A percentile compares a stretch with the other conserved stretches of the same genome.
Conservation (phyloP, 805 yeast species). For the Wickerhamiella qilinensis region DNA sequence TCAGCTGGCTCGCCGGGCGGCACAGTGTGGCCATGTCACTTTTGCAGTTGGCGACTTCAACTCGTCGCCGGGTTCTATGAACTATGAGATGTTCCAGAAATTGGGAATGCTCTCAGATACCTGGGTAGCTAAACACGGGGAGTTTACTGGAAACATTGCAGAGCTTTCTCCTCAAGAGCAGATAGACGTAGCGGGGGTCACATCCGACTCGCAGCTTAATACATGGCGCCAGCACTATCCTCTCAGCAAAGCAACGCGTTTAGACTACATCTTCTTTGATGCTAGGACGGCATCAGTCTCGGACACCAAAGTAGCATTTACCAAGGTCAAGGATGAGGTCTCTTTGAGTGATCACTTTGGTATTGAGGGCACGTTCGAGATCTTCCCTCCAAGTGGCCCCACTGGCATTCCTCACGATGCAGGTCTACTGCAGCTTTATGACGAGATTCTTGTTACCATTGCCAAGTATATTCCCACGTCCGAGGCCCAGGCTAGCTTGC, state of each 20-base stretch:
- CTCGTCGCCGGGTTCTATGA: conserved; percentile 73
- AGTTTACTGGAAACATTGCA: conserved; percentile 26
- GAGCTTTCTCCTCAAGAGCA: conserved; percentile 42
- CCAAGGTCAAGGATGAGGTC: conserved; percentile 46
- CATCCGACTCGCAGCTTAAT: conserved; percentile 77
- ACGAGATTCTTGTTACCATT: conserved; percentile 34
- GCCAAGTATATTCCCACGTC: conserved; percentile 35
- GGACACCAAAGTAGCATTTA: conserved; percentile 57
- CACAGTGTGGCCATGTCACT: conserved; percentile 65
- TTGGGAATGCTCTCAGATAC: conserved; percentile 63
- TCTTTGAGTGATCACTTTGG: conserved; percentile 93
- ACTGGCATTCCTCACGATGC: background rate
- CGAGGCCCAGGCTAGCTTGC: conserved; percentile 44
- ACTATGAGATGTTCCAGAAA: conserved; percentile 52
- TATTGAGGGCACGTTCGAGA: conserved; percentile 17
- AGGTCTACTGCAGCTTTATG: conserved; percentile 21
- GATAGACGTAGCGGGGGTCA: conserved; percentile 57
- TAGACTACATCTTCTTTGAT: conserved; percentile 81
- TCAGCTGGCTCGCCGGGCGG: conserved; percentile 41
- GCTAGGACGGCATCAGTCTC: conserved; percentile 33
- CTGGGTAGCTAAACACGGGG: conserved; percentile 58
- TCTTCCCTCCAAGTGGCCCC: conserved; percentile 1
- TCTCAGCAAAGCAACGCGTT: conserved; percentile 61
- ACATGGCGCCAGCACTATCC: conserved; percentile 56
- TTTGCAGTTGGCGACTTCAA: conserved; percentile 89